Evolutionary conservation across 805 yeast species (phyloP).

Genomic region (Wickerhamiella lipophila): DNA sequence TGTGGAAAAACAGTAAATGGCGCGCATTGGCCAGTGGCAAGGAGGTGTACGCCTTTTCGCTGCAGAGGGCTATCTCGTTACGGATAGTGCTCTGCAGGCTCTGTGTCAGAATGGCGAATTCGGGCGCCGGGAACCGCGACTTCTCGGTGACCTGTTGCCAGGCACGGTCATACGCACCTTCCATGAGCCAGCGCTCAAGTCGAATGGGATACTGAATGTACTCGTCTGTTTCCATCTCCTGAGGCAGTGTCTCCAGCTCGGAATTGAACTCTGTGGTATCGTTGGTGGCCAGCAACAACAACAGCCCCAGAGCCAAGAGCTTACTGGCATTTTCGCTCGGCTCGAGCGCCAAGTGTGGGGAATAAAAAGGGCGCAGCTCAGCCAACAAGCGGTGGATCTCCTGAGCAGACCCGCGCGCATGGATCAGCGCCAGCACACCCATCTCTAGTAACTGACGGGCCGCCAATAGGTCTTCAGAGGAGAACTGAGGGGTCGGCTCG

Average conservation of each 20-base stretch:
- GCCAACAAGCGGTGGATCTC: conserved; percentile 61
- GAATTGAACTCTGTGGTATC: conserved; percentile 81
- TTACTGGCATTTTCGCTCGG: conserved; percentile 54
- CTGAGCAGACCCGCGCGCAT: conserved; percentile 40
- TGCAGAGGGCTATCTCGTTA: conserved; percentile 69
- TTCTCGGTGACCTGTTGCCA: conserved; percentile 59
- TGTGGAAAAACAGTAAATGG: conserved; percentile 56
- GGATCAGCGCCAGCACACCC: conserved; percentile 72
- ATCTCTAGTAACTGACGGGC: conserved; percentile 76
- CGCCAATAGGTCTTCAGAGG: conserved; percentile 50
- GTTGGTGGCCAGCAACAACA: conserved; percentile 68
- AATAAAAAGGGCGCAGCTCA: conserved; percentile 69
- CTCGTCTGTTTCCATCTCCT: conserved; percentile 51
- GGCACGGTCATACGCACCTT: conserved; percentile 88
- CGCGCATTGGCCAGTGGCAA: conserved; percentile 77
- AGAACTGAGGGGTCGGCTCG: conserved; percentile 42
- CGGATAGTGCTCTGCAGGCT: conserved; percentile 69
- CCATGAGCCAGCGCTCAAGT: conserved; percentile 88
- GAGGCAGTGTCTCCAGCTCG: conserved; percentile 61
- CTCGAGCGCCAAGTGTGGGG: conserved; percentile 30
- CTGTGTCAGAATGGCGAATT: conserved; percentile 65
- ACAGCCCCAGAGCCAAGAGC: conserved; percentile 60
- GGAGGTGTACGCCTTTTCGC: conserved; percentile 62
- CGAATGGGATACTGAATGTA: conserved; percentile 73
- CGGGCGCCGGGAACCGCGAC: conserved; percentile 43